Base-by-base conservation (phyloP, 2,329 filamentous ascomycete genomes). In the Hypomyces perniciosus region DNA sequence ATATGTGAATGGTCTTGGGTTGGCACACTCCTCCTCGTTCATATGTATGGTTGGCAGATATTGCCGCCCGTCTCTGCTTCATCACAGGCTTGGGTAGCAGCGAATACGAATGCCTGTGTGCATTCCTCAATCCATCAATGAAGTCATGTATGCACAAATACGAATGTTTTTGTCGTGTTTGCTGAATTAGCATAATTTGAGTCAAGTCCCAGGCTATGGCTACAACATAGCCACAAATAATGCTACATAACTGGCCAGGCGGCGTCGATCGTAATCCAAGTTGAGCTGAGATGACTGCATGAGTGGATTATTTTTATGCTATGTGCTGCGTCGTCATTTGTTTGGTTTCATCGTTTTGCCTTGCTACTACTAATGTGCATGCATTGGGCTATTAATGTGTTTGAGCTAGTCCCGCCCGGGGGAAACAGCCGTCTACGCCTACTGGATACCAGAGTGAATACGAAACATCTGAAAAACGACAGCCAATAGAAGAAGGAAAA, bases 251-350 rank as follows among this genome's bases (percentile, higher is more conserved):
- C 43, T 20, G 44, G 48, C 37, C 45, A 40, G 43, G 46, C 37
- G 20, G 44, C 50, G 50, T 47, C 45, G 50, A 52, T 52, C 50
- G 30, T 42, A 51, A 51, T 51, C 48, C 48, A 46, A 51, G 48
- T 45, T 42, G 35, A 51, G 48, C 50, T 12, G 6, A 38, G 12
- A 20, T 6, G 29, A 26, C 34, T 47, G 50, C 39, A 47, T 47
- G 45, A 48, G 45, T 52, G 44, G 50, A 48, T 52, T 52, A 39
- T 44, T 34, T 44, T 30, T 50, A 42, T 51, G 30, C 20, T 20
- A 20, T 20, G 20, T 20, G 20, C 20, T 20, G 20, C 20, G 20
- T 20, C 20, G 20, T 38, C 35, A 38, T 38, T n/a, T 38, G 35
- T 38, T 38, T 38, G 12, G 35, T 38, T 20, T 20, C 20, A 20